phyloP scores from a whole-genome alignment of 2,329 filamentous ascomycete species.

The Aspergillus floridensis region DNA sequence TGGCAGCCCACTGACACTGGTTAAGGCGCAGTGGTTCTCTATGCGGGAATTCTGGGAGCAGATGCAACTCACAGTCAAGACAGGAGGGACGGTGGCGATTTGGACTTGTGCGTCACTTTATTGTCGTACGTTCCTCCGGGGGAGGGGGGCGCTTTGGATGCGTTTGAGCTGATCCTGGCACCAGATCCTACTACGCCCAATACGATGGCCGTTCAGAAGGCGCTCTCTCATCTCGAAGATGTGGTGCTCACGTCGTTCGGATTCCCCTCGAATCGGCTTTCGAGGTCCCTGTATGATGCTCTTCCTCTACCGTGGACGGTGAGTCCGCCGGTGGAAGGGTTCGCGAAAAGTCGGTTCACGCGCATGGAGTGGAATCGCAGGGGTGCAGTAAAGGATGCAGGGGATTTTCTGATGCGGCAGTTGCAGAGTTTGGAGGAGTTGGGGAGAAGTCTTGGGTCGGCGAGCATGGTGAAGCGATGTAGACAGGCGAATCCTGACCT shows the following conservation, averaged over 20 bases:
- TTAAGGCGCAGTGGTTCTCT: conserved; percentile 13
- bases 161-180: conserved; percentile 11
- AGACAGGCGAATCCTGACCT: conserved; percentile 39
- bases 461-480: conserved; percentile 44
- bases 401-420: neutral
- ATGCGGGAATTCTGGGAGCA: conserved; percentile 7
- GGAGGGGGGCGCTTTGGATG: neutral
- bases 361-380: neutral
- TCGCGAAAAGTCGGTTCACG: conserved; percentile 29
- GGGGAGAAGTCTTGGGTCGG: conserved; percentile 31
- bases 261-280: conserved; percentile 45
- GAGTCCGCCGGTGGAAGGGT: conserved; percentile 29
- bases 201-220: conserved; percentile 41
- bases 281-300: conserved; percentile 41
- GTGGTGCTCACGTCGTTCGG: conserved; percentile 40
- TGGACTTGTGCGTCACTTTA: conserved; percentile 7
- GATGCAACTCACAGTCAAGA: conserved; percentile 5
- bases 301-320: conserved; percentile 53
- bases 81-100: conserved; percentile 8
- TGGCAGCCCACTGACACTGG: neutral
- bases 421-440: conserved; percentile 24
- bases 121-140: neutral
- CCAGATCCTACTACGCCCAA: conserved; percentile 39
- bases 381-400: neutral
- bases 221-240: conserved; percentile 41